These are phyloP conservation scores for Pleurotus ostreatus DNA, from an alignment of 768 basidiomycete species.

Conservation along the genomic window DNA sequence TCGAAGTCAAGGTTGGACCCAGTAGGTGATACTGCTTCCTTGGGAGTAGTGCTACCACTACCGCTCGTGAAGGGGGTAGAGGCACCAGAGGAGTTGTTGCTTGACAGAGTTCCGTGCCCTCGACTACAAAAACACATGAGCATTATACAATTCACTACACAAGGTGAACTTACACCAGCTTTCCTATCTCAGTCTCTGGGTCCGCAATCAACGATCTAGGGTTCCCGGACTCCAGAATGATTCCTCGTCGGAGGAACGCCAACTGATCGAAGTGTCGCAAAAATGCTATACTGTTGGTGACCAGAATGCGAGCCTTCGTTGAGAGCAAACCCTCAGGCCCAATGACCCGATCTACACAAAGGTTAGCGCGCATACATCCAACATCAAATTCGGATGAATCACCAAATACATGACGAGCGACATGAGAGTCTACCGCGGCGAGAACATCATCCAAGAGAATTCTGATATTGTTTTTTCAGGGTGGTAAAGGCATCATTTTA, in stretches of 20 bases:
- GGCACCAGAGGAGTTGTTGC: conserved; percentile 39
- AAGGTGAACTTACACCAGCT: conserved; percentile 58
- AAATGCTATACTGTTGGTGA: conserved; percentile 88
- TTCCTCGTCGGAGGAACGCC: conserved; percentile 72
- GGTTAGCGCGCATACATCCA: background rate
- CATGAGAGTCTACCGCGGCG: conserved; percentile 83
- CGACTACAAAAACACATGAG: conserved; percentile 22
- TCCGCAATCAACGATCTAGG: conserved; percentile 59
- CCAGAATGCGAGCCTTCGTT: conserved; percentile 78
- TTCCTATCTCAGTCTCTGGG: conserved; percentile 61
- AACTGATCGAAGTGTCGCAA: conserved; percentile 74
- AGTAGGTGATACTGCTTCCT: background rate
- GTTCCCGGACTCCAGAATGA: conserved; percentile 73
- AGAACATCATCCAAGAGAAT: conserved; percentile 88
- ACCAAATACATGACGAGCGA: conserved; percentile 85
- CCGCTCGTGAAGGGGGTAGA: conserved; percentile 43
- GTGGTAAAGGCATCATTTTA: background rate
- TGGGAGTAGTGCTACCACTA: conserved; percentile 32
- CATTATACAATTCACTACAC: background rate
- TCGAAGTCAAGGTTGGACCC: background rate
- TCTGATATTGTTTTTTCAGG: conserved; percentile 25
- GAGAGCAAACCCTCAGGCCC: conserved; percentile 81
- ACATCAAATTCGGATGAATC: conserved; percentile 10
- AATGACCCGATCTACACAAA: conserved; percentile 67
- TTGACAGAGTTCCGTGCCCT: conserved; percentile 37